Evolutionary conservation across 495 filamentous ascomycete genomes (phyloP).

Genomic region (Jackrogersella minutella): DNA sequence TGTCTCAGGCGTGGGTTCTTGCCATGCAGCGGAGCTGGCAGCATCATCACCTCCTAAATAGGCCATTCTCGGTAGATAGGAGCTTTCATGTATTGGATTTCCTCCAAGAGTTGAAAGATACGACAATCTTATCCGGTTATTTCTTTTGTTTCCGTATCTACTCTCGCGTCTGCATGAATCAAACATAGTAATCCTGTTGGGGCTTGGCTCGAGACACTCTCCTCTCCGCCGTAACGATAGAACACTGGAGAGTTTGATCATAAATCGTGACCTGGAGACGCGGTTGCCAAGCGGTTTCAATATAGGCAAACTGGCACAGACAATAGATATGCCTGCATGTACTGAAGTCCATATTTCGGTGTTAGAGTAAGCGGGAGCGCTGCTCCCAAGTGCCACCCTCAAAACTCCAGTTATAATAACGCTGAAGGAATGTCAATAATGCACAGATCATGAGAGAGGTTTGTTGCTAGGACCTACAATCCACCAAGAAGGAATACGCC

Average conservation of each 20-base stretch:
- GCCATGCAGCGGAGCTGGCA: not conserved
- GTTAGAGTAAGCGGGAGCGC: conserved; percentile 19
- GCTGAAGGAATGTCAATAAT: conserved; percentile 18
- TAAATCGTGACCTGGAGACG: not conserved
- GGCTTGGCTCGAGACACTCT: not conserved
- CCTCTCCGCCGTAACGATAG: not conserved
- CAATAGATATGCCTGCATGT: conserved; percentile 24
- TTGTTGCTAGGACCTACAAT: too few relatives aligned
- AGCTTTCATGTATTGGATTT: not conserved
- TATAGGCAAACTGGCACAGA: conserved; percentile 27
- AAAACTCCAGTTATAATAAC: conserved; percentile 32
- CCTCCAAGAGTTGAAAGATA: not conserved
- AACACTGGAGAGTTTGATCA: not conserved
- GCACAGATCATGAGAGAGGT: too few relatives aligned
- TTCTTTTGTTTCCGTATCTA: not conserved
- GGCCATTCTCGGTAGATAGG: not conserved
- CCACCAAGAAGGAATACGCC: conserved; percentile 22
- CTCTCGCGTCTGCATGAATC: not conserved
- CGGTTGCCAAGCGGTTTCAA: conserved; percentile 16
- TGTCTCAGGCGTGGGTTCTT: too few relatives aligned
- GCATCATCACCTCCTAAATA: not conserved
- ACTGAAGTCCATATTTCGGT: conserved; percentile 24
- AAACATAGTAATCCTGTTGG: not conserved
- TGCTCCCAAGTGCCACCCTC: conserved; percentile 17
- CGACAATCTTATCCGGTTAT: not conserved